A percentile compares a stretch with the other conserved stretches of the same genome.
Evolutionary conservation across 169 alveolate species (phyloP).

Genomic region (Eimeria sp.): DNA sequence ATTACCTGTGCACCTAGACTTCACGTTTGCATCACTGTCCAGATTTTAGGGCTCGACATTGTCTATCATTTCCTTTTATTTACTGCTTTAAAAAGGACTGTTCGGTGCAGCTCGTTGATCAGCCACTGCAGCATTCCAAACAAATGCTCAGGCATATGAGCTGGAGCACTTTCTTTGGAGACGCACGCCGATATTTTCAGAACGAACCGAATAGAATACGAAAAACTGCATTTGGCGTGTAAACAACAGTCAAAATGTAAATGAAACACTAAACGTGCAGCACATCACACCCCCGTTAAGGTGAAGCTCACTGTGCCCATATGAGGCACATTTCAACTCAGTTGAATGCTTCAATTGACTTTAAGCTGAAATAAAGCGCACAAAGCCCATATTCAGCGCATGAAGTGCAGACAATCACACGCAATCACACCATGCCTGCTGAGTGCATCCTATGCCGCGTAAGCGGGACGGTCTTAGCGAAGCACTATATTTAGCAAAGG

Average conservation of each 20-base stretch:
- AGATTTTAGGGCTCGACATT: background rate
- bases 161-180: background rate
- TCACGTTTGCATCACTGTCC: background rate
- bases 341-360: background rate
- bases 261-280: background rate
- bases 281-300: background rate
- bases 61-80: background rate
- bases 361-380: background rate
- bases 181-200: background rate
- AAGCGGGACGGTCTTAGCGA: background rate
- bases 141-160: background rate
- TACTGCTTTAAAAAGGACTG: background rate
- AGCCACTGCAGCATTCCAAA: background rate
- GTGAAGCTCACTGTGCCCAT: background rate
- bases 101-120: background rate
- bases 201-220: background rate
- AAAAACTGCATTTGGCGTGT: background rate
- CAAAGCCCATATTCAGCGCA: background rate
- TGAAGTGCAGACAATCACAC: background rate
- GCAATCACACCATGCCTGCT: background rate
- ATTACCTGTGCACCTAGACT: background rate
- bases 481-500: background rate
- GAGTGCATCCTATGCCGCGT: background rate
- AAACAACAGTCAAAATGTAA: background rate
- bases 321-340: background rate